A percentile compares a stretch with the other conserved stretches of the same genome.
Evolutionary conservation across 345 rosid species (phyloP).

Genomic region (Noccaea bulbosa): DNA sequence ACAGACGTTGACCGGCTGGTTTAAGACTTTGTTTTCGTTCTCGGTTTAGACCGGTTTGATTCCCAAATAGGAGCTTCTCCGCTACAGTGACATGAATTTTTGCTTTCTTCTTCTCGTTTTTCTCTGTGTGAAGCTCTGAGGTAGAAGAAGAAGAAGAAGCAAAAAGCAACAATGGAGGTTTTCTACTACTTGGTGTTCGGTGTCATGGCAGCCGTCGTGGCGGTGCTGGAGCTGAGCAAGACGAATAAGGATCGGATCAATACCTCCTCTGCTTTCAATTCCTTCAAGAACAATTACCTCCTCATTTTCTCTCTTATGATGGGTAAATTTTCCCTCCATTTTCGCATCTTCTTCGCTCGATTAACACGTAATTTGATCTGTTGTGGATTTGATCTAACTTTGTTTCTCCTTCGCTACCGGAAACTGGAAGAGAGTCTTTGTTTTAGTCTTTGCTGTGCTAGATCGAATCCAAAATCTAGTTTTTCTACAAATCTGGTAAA

Average conservation of each 20-base stretch:
- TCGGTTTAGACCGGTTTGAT: conserved; percentile 7
- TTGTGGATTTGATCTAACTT: not conserved
- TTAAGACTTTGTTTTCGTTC: not conserved
- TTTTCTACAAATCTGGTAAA: not conserved
- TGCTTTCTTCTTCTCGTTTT: no score
- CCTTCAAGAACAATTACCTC: conserved; percentile 85
- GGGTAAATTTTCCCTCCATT: conserved; percentile 48
- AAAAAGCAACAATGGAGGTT: conserved; percentile 58
- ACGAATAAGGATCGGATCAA: conserved; percentile 66
- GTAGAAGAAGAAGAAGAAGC: not conserved
- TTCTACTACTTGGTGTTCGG: conserved; percentile 68
- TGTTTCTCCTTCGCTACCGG: no score
- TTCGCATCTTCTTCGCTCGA: not conserved
- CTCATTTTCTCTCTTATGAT: conserved; percentile 86
- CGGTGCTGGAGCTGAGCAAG: conserved; percentile 69
- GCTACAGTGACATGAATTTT: not conserved
- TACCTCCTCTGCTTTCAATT: conserved; percentile 68
- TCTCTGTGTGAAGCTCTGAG: not conserved
- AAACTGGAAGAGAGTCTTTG: no score
- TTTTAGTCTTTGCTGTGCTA: not conserved
- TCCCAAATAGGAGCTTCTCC: not conserved
- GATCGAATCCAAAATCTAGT: not conserved
- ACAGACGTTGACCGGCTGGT: conserved; percentile 9
- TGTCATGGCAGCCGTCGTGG: conserved; percentile 58
- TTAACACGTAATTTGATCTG: conserved; percentile 1